These are phyloP conservation scores for Diaporthe sp. DNA, from an alignment of 2,329 filamentous ascomycete genomes.

Conservation along the genomic window DNA sequence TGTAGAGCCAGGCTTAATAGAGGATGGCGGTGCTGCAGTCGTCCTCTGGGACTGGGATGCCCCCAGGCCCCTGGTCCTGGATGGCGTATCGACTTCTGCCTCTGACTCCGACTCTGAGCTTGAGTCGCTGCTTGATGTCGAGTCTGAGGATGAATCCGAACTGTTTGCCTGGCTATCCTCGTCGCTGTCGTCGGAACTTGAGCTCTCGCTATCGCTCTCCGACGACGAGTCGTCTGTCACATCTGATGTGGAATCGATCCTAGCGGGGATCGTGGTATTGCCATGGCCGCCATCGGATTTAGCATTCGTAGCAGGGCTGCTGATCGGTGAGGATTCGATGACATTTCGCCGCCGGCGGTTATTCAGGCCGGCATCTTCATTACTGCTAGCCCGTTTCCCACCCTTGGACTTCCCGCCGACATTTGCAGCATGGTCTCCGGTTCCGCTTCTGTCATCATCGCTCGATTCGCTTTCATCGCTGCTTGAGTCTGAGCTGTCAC, in stretches of 20 bases:
- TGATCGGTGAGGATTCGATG: constrained; percentile 9
- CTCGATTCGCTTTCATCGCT: constrained; percentile 2
- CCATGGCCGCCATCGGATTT: neutral
- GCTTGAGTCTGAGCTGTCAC: constrained; percentile 30
- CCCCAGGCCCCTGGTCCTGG: neutral
- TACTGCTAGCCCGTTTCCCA: constrained; percentile 6
- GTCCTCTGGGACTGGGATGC: neutral
- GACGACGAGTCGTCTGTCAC: constrained; percentile 31
- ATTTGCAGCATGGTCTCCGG: neutral
- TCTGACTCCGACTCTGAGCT: constrained; percentile 55
- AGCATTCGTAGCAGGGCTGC: neutral
- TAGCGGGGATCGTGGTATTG: constrained; percentile 39
- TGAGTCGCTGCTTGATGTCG: constrained; percentile 49
- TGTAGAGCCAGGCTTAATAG: neutral
- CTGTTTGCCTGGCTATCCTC: constrained; percentile 32
- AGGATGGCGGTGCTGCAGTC: neutral
- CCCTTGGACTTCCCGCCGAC: neutral
- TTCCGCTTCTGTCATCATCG: neutral
- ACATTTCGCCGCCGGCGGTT: constrained; percentile 1
- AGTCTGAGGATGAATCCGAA: constrained; percentile 38
- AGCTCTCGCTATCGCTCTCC: constrained; percentile 29
- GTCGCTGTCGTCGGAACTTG: neutral
- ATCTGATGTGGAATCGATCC: constrained; percentile 33
- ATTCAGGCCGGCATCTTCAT: neutral
- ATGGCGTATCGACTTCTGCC: constrained; percentile 44